Base-by-base conservation (phyloP, 164 flowering plant genomes). In the Buxus sempervirens region DNA sequence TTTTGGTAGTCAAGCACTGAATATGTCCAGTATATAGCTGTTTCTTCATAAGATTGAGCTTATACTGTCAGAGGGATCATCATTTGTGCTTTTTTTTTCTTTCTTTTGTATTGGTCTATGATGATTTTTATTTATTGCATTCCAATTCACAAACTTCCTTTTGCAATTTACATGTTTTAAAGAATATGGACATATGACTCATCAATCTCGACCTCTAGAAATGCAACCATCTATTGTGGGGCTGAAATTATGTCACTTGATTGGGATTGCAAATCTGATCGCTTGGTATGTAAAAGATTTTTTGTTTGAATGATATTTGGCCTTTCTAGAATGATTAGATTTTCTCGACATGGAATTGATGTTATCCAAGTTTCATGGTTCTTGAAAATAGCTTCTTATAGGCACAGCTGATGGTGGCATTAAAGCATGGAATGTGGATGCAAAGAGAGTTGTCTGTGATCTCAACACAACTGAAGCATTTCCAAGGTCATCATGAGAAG, bases 381-480 rank as follows among this genome's bases (percentile, higher is more conserved):
- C 69, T 81, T 80, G 74, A 76, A 64, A 72, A 76, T 83, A 94
- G 98, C 93, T 91, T 78, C 91, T 94, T 75, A 91, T 94, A 73
- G 98, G 97, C 71, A 91, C 97, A 73, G 89, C 91, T 75, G 85
- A 87, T 85, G 91, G 93, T 41, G 92, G 97, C 70, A 86, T 94
- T 68, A 94, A 94, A 81, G 97, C 98, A 70, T 94, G 98, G 98
- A 94, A 94, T 82, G 98, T 86, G 71, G 98, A 94, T 84, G 96
- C 98, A 69, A 94, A 94, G 81, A 84, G 97, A 80, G 98, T 94
- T 73, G 97, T 91, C 21, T 94, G 98, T 77, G 97, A 94, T 82
- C 88, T 94, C 63, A 83, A 69, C 75, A 87, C 97, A 54, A 79
- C 82, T 65, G 82, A 84, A 74, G 83, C 82, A 75, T 91, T 79